These are phyloP conservation scores for Chalaropsis ovoidea DNA, from an alignment of 2,329 filamentous ascomycete species.

Conservation along the genomic window DNA sequence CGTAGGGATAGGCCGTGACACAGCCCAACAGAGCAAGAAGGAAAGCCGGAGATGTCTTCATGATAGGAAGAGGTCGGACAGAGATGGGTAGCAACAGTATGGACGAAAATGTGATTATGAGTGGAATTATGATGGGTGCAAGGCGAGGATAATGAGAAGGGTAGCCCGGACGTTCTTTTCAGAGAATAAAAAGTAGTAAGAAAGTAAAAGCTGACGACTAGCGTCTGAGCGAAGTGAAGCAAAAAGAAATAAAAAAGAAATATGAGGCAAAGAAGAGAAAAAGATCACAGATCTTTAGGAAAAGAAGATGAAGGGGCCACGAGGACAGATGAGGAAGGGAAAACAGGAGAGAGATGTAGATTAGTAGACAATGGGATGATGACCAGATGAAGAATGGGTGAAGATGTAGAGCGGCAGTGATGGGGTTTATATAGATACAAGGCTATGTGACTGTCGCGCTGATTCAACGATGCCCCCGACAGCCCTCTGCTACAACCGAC, in stretches of 20 bases:
- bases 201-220: conserved; percentile 18
- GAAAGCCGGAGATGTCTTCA: conserved; percentile 17
- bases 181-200: background rate
- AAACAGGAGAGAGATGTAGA: background rate
- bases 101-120: background rate
- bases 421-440: no score
- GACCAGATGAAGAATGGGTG: conserved; percentile 9
- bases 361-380: background rate
- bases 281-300: conserved; percentile 25
- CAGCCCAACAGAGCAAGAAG: conserved; percentile 26
- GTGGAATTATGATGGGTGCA: background rate
- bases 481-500: no score
- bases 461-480: no score
- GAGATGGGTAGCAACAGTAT: background rate
- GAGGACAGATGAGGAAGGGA: conserved; percentile 14
- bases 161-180: conserved; percentile 17
- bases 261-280: conserved; percentile 22
- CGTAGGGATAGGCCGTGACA: conserved; percentile 26
- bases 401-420: no score
- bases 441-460: no score
- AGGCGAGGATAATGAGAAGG: background rate
- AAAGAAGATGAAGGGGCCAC: conserved; percentile 22
- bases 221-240: conserved; percentile 17
- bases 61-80: background rate
- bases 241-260: conserved; percentile 7